Evolutionary conservation across 2,329 filamentous ascomycete genomes (phyloP).

Genomic region (Microcyclospora tardicrescens): DNA sequence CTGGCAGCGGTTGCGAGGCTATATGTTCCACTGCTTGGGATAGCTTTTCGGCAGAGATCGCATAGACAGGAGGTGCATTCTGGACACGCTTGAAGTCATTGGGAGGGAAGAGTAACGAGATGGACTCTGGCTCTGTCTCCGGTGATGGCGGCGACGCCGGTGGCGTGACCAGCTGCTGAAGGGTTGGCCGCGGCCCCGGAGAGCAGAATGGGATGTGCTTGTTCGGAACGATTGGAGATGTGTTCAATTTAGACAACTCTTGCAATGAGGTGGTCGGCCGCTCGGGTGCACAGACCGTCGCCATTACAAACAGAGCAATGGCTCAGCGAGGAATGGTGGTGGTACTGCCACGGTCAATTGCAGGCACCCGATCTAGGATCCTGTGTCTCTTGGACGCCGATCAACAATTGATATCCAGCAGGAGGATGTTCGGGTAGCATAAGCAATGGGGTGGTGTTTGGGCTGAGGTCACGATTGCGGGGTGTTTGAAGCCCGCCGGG

Average conservation of each 20-base stretch:
- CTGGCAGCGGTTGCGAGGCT: conserved; percentile 68
- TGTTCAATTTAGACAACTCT: conserved; percentile 31
- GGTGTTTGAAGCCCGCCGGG: too few species aligned
- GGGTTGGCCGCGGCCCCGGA: conserved; percentile 51
- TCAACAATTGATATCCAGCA: too few species aligned
- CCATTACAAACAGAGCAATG: conserved; percentile 20
- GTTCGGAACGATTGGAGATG: conserved; percentile 58
- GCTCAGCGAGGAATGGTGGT: too few species aligned
- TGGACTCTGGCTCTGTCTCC: conserved; percentile 42
- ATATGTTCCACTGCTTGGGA: conserved; percentile 62
- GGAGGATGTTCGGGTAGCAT: too few species aligned
- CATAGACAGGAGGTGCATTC: conserved; percentile 52
- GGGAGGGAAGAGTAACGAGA: conserved; percentile 65
- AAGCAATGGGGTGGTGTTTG: too few species aligned
- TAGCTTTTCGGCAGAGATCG: conserved; percentile 56
- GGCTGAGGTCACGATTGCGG: too few species aligned
- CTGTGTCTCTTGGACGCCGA: too few species aligned
- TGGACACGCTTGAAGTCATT: conserved; percentile 46
- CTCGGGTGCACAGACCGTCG: conserved; percentile 28
- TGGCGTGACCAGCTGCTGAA: conserved; percentile 36
- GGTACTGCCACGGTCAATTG: too few species aligned
- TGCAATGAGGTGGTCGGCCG: conserved; percentile 15
- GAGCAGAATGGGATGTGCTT: conserved; percentile 84
- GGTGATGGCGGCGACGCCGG: conserved; percentile 48
- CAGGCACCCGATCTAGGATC: too few species aligned